Base-by-base conservation (phyloP, 2,329 filamentous ascomycete species). In the Raffaelea deltoideospora region DNA sequence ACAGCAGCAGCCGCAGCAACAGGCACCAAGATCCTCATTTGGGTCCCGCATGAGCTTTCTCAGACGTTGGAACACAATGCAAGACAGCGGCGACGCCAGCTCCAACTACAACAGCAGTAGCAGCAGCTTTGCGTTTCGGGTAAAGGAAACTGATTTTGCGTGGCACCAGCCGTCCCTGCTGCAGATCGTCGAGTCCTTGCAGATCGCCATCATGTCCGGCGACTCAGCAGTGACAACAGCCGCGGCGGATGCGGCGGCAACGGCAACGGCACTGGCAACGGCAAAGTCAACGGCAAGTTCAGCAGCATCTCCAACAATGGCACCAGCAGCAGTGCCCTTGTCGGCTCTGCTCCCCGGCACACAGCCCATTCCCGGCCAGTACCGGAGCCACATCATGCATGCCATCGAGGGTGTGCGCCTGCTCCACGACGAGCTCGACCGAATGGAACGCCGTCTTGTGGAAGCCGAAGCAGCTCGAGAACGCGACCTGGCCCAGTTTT, bases 181-280 rank as follows among this genome's bases (percentile, higher is more conserved):
- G 29, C 59, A 63, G 44, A 58, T 67, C 50, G 53, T 59, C 14
- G 63, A 66, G 40, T 46, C 56, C 1, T 48, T 68, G n/a, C 57
- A 59, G 31, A 54, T 56, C 5, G 48, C 44, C 9, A 51, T 65
- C 45, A 63, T 66, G 56, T 53, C 52, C 18, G 54, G 48, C 51
- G 9, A 42, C n/a, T n/a, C n/a, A n/a, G n/a, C n/a, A n/a, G n/a
- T n/a, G n/a, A n/a, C n/a, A n/a, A n/a, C n/a, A n/a, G n/a, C n/a
- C n/a, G n/a, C n/a, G n/a, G n/a, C n/a, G n/a, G n/a, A n/a, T n/a
- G n/a, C n/a, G n/a, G n/a, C n/a, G n/a, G n/a, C n/a, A n/a, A n/a
- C 15, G 10, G 13, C 33, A 18, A 19, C 33, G 30, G 8, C 30
- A 18, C 30, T 30, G 28, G 7, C 28, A n/a, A 7, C 15, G 10